phyloP scores from a whole-genome alignment of 2,329 filamentous ascomycete genomes.

The Exophiala mesophila region DNA sequence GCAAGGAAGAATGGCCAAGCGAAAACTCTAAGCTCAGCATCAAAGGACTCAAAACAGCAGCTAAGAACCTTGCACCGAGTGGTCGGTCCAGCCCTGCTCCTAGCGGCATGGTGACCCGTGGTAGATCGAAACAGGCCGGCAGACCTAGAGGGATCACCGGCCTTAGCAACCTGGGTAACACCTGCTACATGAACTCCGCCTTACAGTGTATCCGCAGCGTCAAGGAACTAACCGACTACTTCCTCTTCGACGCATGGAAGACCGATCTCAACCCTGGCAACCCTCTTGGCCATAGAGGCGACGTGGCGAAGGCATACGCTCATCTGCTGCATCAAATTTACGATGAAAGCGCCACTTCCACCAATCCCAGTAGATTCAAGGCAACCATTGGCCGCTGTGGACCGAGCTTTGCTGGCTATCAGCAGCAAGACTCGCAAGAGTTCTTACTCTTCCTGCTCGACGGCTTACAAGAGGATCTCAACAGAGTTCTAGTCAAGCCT shows the following conservation, averaged over 20 bases:
- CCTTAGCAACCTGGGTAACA: slow-evolving; percentile 87
- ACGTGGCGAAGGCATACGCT: slow-evolving; percentile 81
- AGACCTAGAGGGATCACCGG: slow-evolving; percentile 73
- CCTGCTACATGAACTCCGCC: slow-evolving; percentile 98
- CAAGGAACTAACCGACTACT: slow-evolving; percentile 89
- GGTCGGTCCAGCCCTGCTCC: slow-evolving; percentile 68
- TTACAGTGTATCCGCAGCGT: slow-evolving; percentile 91
- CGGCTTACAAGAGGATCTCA: slow-evolving; percentile 90
- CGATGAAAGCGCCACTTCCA: slow-evolving; percentile 61
- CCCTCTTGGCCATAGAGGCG: slow-evolving; percentile 76
- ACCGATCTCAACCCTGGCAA: slow-evolving; percentile 81
- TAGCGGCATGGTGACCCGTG: slow-evolving; percentile 61
- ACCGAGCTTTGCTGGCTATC: slow-evolving; percentile 85
- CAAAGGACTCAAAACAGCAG: slow-evolving; percentile 32
- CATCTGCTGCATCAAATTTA: slow-evolving; percentile 74
- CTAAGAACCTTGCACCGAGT: slow-evolving; percentile 43
- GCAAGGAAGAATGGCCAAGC: slow-evolving; percentile 20
- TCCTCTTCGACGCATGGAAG: slow-evolving; percentile 68
- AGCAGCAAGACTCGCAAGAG: slow-evolving; percentile 95
- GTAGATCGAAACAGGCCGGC: slow-evolving; percentile 64
- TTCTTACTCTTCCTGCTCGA: slow-evolving; percentile 94
- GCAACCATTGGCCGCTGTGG: slow-evolving; percentile 73
- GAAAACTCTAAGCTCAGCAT: slow-evolving; percentile 14
- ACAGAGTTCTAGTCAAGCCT: slow-evolving; percentile 88
- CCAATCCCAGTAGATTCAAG: slow-evolving; percentile 79